A percentile compares a stretch with the other conserved stretches of the same genome.
These are phyloP conservation scores for Tolypocladium inflatum DNA, from an alignment of 2,329 filamentous ascomycete genomes.

Conservation along the genomic window DNA sequence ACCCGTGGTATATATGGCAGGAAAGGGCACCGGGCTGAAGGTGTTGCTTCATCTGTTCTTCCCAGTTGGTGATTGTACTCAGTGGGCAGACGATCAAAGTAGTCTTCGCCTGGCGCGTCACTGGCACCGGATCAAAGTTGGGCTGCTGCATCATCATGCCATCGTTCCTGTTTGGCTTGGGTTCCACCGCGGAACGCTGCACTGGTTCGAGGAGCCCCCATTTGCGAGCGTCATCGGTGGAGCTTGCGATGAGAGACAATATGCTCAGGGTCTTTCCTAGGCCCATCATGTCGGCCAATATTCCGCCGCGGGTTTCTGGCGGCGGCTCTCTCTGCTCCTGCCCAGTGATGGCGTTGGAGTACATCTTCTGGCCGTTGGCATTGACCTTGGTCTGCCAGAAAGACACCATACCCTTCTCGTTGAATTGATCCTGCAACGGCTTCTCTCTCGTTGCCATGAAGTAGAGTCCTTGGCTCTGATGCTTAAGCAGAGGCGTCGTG, in stretches of 20 bases:
- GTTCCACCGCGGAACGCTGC: conserved; percentile 34
- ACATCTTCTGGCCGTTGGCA: conserved; percentile 46
- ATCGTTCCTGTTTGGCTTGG: conserved; percentile 24
- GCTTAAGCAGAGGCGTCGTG: conserved; percentile 61
- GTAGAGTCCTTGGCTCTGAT: conserved; percentile 83
- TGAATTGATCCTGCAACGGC: conserved; percentile 45
- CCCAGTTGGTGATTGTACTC: conserved; percentile 90
- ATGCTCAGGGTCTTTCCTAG: conserved; percentile 83
- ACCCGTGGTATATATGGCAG: conserved; percentile 81
- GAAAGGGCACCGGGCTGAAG: conserved; percentile 53
- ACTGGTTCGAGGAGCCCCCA: conserved; percentile 50
- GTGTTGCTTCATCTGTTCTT: conserved; percentile 81
- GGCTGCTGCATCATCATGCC: conserved; percentile 20
- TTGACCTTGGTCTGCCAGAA: conserved; percentile 62
- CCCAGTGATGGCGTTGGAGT: conserved; percentile 80
- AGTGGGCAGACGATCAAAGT: conserved; percentile 85
- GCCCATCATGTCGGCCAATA: conserved; percentile 82
- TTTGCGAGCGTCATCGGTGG: conserved; percentile 48
- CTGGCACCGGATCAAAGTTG: conserved; percentile 35
- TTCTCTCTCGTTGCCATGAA: conserved; percentile 79
- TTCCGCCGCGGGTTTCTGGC: conserved; percentile 59
- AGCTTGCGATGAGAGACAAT: conserved; percentile 63
- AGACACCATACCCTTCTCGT: conserved; percentile 55
- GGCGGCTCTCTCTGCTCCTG: conserved; percentile 51
- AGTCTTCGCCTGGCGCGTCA: conserved; percentile 62